Evolutionary conservation across 495 filamentous ascomycete genomes (phyloP).

Genomic region (Neurospora tetraspora): DNA sequence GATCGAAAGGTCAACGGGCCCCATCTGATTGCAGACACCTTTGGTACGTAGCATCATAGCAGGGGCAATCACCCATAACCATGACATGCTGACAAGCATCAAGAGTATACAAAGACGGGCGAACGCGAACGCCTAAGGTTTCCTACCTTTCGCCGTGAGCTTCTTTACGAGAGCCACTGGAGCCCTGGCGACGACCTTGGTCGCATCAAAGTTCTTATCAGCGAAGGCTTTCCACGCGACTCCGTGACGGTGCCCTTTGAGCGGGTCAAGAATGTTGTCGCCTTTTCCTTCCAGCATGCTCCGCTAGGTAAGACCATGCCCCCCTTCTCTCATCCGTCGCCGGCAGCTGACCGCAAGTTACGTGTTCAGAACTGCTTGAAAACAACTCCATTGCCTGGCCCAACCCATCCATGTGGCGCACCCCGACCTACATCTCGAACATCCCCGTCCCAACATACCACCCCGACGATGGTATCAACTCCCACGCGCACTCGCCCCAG

Average conservation of each 20-base stretch:
- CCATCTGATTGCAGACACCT: slow-evolving; percentile 38
- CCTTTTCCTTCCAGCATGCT: slow-evolving; percentile 81
- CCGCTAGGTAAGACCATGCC: slow-evolving; percentile 50
- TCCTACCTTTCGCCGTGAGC: slow-evolving; percentile 61
- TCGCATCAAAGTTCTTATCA: slow-evolving; percentile 66
- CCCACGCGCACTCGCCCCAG: slow-evolving; percentile 34
- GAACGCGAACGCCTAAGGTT: slow-evolving; percentile 58
- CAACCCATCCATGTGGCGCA: slow-evolving; percentile 62
- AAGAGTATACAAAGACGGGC: slow-evolving; percentile 54
- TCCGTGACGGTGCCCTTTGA: slow-evolving; percentile 48
- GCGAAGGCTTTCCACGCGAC: slow-evolving; percentile 56
- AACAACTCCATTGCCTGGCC: slow-evolving; percentile 74
- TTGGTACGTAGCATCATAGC: slow-evolving; percentile 31
- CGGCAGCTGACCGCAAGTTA: background rate
- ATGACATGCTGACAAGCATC: background rate
- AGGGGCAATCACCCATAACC: background rate
- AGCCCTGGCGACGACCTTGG: slow-evolving; percentile 61
- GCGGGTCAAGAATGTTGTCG: slow-evolving; percentile 60
- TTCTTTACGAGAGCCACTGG: slow-evolving; percentile 63
- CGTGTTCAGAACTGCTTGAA: slow-evolving; percentile 56
- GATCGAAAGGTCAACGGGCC: slow-evolving; percentile 51
- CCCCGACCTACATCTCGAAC: slow-evolving; percentile 26
- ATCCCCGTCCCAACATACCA: slow-evolving; percentile 31
- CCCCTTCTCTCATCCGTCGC: background rate
- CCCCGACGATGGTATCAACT: slow-evolving; percentile 28